A percentile compares a stretch with the other conserved stretches of the same genome.
phyloP scores from a whole-genome alignment of 768 basidiomycete species.

The Boletus subcaerulescens region DNA sequence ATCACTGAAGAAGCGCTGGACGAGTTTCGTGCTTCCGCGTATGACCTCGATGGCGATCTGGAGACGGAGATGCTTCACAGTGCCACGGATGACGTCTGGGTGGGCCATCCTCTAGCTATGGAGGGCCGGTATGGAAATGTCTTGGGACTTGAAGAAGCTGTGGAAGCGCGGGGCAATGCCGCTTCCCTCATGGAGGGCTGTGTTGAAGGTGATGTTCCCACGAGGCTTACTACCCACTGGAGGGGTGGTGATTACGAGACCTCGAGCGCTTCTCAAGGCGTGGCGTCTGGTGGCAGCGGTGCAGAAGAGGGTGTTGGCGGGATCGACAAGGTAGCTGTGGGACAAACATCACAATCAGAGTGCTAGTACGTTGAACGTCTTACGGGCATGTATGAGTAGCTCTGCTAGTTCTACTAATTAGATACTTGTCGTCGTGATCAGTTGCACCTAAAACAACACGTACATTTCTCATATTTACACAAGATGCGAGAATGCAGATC shows the following conservation, averaged over 20 bases:
- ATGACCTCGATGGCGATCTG: conserved; percentile 27
- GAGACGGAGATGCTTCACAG: conserved; percentile 26
- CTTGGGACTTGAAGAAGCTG: background rate
- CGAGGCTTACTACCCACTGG: background rate
- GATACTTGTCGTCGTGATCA: too few species aligned
- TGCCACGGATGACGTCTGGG: conserved; percentile 19
- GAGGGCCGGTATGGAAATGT: conserved; percentile 2
- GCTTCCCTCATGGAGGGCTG: conserved; percentile 4
- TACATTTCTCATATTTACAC: too few species aligned
- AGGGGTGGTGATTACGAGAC: conserved; percentile 15
- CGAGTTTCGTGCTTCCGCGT: conserved; percentile 20
- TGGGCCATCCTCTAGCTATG: conserved; percentile 9
- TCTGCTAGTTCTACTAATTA: too few species aligned
- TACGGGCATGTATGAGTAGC: too few species aligned
- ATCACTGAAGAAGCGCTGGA: conserved; percentile 24
- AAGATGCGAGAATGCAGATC: too few species aligned
- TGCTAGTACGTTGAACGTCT: background rate
- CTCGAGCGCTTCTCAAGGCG: background rate
- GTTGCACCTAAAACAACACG: too few species aligned
- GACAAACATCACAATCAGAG: background rate
- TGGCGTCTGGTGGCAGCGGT: background rate
- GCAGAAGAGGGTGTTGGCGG: background rate
- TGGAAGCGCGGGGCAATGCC: conserved; percentile 2
- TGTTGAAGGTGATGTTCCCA: conserved; percentile 2
- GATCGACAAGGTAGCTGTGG: background rate